phyloP scores from a whole-genome alignment of 352 stramenopile genomes.

The Aphanomyces stellatus region DNA sequence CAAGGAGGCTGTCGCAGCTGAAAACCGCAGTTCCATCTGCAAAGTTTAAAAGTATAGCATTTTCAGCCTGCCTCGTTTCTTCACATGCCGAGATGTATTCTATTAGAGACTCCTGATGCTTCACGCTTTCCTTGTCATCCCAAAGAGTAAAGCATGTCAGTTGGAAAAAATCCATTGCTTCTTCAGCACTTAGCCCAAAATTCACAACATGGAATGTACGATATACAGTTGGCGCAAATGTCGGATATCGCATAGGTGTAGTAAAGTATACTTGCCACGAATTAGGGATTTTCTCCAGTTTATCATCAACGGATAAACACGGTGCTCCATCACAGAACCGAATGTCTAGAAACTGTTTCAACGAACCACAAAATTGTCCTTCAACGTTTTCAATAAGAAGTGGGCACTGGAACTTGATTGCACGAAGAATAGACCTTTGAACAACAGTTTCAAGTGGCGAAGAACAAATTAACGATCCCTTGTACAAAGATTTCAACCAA shows the following conservation, averaged over 20 bases:
- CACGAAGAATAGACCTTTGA: background rate
- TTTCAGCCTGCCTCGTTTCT: background rate
- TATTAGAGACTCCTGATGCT: background rate
- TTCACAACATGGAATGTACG: background rate
- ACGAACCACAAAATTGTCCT: background rate
- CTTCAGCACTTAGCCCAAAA: background rate
- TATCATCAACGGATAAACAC: background rate
- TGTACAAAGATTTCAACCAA: slow-evolving; percentile 3
- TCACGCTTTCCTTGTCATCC: slow-evolving; percentile 8
- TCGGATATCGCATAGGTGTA: background rate
- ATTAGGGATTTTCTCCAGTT: background rate
- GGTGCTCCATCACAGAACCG: background rate
- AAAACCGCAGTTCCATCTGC: too few relatives aligned
- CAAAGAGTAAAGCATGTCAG: background rate
- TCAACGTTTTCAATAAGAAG: slow-evolving; percentile 6
- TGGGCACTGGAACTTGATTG: background rate
- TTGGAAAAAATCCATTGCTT: background rate
- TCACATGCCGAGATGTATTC: background rate
- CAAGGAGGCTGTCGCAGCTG: too few relatives aligned
- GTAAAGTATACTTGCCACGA: slow-evolving; percentile 1
- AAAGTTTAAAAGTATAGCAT: background rate
- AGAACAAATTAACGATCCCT: background rate
- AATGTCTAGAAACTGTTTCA: background rate
- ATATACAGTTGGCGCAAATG: background rate
- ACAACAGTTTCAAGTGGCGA: background rate